A percentile compares a stretch with the other conserved stretches of the same genome.
Evolutionary conservation across 805 yeast species (phyloP).

Genomic region (Kazachstania kunashirensis): DNA sequence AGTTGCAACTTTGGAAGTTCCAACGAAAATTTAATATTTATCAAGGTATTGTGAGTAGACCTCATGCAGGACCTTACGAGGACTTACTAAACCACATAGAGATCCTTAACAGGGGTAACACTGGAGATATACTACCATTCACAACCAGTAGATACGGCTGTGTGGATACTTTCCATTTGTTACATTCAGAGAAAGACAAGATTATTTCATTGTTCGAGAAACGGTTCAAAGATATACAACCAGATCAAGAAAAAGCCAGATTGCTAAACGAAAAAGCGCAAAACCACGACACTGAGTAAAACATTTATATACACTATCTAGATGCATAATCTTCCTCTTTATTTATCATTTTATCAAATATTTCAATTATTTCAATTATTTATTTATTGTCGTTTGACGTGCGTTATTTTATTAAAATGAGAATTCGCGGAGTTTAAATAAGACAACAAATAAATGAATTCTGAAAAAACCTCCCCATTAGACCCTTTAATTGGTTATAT

Average conservation of each 20-base stretch:
- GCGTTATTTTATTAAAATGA: too few species aligned
- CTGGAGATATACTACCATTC: slow-evolving; percentile 20
- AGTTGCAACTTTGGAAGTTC: slow-evolving; percentile 19
- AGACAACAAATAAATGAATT: too few species aligned
- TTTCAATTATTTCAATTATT: too few species aligned
- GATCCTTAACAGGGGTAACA: slow-evolving; percentile 18
- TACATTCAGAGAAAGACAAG: slow-evolving; percentile 19
- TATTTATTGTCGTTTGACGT: too few species aligned
- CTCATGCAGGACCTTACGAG: slow-evolving; percentile 14
- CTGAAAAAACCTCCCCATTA: too few species aligned
- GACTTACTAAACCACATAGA: slow-evolving; percentile 19
- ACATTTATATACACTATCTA: too few species aligned
- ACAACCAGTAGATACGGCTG: slow-evolving; percentile 30
- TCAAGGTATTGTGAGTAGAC: slow-evolving; percentile 13
- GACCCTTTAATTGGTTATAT: too few species aligned
- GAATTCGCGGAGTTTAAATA: too few species aligned
- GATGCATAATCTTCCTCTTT: too few species aligned
- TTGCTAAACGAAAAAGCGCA: too few species aligned
- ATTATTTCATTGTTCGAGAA: slow-evolving; percentile 14
- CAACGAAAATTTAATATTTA: slow-evolving; percentile 16
- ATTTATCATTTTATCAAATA: too few species aligned
- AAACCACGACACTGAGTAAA: too few species aligned
- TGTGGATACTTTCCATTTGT: slow-evolving; percentile 20
- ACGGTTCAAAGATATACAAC: background rate
- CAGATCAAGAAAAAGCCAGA: background rate